Evolutionary conservation across 805 yeast species (phyloP), one percentile per base, ranked within the genome.

Genomic region (Danielozyma ontarioensis): DNA sequence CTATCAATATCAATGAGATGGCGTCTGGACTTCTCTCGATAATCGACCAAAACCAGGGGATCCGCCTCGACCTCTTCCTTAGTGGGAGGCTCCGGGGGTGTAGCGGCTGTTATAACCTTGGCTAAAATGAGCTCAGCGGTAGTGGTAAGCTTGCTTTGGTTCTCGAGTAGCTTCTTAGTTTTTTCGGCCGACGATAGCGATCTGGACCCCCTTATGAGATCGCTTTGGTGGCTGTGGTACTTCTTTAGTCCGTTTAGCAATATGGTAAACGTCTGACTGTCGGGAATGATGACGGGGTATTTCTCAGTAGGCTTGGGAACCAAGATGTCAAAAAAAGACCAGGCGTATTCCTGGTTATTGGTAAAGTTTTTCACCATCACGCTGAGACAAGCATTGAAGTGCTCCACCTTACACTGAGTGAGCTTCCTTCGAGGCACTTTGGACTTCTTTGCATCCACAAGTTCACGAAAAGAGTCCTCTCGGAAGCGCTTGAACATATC

Each of bases 311-410:
- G 32, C 29, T 48, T 45, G 10, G 52, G 47, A 5, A 48, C 29
- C 31, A 61, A 44, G 16, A 37, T 40, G 21, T 62, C 59, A 29
- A 66, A 65, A 25, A 63, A 52, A 2, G 44, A 39, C 72, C 71
- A 66, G 1, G 67, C 65, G n/a, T 41, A 25, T 7, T 35, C 39
- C 34, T 65, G 71, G 18, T 55, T 50, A 31, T 60, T 42, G 4
- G 31, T 36, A 37, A 43, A 62, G 43, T 64, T 55, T 34, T 62
- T 64, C n/a, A 59, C 45, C 17, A 66, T 36, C 4, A 61, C 41
- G 36, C 59, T 48, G 22, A 67, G 47, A 14, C 60, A 59, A 2
- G 72, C 55, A 44, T 66, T 66, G 42, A 64, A 67, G 8, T 55
- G 56, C 24, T 57, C 57, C 12, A 53, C 44, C 6, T 43, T 44